Evolutionary conservation across 2,329 filamentous ascomycete species (phyloP), one percentile per base, ranked within the genome.

Genomic region (Fusarium nygamai): DNA sequence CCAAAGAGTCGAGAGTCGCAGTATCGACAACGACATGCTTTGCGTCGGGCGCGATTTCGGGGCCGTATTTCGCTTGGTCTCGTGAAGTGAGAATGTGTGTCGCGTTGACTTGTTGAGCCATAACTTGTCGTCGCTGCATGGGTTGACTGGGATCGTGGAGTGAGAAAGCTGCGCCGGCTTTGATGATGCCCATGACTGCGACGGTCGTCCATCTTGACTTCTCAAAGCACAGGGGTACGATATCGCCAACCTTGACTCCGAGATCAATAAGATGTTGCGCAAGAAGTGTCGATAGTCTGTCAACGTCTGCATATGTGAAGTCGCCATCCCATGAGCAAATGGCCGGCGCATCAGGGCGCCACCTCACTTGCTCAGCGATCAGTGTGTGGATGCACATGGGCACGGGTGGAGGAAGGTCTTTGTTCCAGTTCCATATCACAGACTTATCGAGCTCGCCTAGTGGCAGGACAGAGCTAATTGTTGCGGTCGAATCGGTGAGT

Each of bases 131-230:
- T 63, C 76, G 53, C 50, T 78, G 70, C 0, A 78, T 71, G 0
- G 76, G 76, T n/a, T 78, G 73, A 19, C 72, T 78, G 0, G 77
- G 75, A 27, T 83, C 80, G 61, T 82, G 75, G 16, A 80, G 70
- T 0, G 80, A 78, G 72, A 80, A 82, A 5, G 80, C 81, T 8
- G 78, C 82, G 12, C 82, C 82, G 13, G 80, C 78, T 69, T 81
- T 81, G 34, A 81, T 71, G 27, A 83, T 73, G 0, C 75, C 80
- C 64, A 83, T 66, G 38, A 83, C 75, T 5, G 76, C 77, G 4
- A 82, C 74, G 1, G 77, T 76, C 1, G 79, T 80, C 79, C 76
- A 80, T 24, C 69, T 69, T 1, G 81, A 82, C 64, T 82, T 83
- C 41, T 81, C 78, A 29, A 81, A 81, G 46, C 77, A 81, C 4